Conservation (phyloP, 2,329 filamentous ascomycete genomes). For the Fusarium sp. region DNA sequence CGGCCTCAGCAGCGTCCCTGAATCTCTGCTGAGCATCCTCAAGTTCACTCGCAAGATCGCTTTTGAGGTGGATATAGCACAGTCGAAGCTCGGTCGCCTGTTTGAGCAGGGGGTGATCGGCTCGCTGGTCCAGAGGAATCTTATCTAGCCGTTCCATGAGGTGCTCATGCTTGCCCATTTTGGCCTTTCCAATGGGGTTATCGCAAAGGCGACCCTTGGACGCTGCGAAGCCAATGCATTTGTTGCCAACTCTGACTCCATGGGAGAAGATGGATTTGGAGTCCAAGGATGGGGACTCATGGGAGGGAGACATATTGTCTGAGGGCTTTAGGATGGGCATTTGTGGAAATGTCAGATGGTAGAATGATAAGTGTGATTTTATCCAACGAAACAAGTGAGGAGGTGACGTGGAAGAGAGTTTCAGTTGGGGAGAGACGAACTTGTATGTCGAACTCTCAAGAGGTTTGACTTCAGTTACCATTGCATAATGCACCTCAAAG, state of each 20-base stretch:
- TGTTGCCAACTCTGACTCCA: background rate
- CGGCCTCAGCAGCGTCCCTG: background rate
- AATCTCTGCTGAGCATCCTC: background rate
- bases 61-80: background rate
- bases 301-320: background rate
- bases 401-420: background rate
- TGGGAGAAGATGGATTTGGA: constrained; percentile 5
- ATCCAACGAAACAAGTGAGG: background rate
- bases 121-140: background rate
- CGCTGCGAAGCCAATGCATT: constrained; percentile 1
- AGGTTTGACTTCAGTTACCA: background rate
- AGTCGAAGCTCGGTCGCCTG: too few relatives aligned
- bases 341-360: background rate
- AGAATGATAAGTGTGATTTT: background rate
- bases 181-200: background rate
- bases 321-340: background rate
- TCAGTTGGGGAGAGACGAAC: background rate
- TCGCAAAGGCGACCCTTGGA: background rate
- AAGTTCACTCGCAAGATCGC: background rate
- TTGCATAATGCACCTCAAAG: too few relatives aligned
- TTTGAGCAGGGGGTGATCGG: too few relatives aligned
- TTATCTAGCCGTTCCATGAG: background rate
- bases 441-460: background rate
- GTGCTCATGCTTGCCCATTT: background rate
- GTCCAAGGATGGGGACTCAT: background rate